Base-by-base conservation (phyloP, 192 early-diverging fungal species). In the Coemansia brasiliensis region DNA sequence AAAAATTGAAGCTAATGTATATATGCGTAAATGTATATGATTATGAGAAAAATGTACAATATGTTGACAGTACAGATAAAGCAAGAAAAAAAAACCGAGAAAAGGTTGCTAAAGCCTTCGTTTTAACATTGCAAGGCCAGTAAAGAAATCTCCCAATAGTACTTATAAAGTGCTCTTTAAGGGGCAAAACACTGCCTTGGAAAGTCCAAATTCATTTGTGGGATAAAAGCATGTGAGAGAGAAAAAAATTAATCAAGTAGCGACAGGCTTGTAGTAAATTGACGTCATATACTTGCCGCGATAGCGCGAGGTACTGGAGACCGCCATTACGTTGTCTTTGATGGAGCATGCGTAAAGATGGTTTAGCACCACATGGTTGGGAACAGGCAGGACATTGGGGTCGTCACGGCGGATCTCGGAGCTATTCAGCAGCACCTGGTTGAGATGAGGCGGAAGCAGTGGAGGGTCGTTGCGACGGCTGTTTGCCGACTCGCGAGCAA, bases 321-420 rank as follows among this genome's bases (percentile, higher is more conserved):
- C 80, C 12, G 95, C 95, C 91, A 98, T 92, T 15, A 98, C 95
- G 13, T 94, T 91, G 56, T 97, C 92, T 56, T 91, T 85, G 51
- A 98, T 97, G 10, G 90, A 92, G 64, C 92, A 95, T 5, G 96
- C 95, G 68, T 96, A 97, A 40, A 98, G 73, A 67, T 98, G 96
- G 66, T 97, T 97, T 55, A 98, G 69, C 20, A 88, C 89, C 11
- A 96, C 96, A 63, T 95, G 91, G 57, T 92, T 92, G 7, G 96
- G 96, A 18, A 92, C 89, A 0, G 92, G 92, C 12, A 98, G 69
- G 5, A 89, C 80, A 61, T 88, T 89, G 0, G 84, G 79, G 67
- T 98, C 96, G 57, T 93, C 87, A 21, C 83, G 81, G 18, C 85
- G 84, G 24, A 86, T 69, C 5, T 83, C 74, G 13, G 75, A 64